Conservation (phyloP, 2,329 filamentous ascomycete species). For the Trichoderma sp. region DNA sequence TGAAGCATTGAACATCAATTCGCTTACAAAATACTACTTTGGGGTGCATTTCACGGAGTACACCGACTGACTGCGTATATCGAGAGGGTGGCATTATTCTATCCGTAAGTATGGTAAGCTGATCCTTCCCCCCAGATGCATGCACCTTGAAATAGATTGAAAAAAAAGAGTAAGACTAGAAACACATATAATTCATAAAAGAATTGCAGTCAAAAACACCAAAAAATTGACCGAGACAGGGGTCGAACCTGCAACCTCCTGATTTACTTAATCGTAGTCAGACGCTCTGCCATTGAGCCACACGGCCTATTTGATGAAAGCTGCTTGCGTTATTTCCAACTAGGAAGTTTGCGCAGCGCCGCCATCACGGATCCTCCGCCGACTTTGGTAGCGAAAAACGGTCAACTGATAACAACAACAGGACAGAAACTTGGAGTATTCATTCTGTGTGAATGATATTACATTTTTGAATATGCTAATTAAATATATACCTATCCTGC, state of each 20-base stretch:
- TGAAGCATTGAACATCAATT: neutral
- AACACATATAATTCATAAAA: neutral
- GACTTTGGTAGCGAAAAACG: neutral
- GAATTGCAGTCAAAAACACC: neutral
- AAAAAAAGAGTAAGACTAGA: too few species aligned
- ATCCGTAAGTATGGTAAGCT: neutral
- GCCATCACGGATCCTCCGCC: neutral
- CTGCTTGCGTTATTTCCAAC: neutral
- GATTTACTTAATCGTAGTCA: constrained; percentile 20
- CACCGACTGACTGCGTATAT: neutral
- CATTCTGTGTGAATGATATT: neutral
- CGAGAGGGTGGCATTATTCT: neutral
- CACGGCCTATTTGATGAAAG: constrained; percentile 12
- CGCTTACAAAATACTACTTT: neutral
- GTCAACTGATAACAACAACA: neutral
- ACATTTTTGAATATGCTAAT: neutral
- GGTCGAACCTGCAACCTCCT: constrained; percentile 21
- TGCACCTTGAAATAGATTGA: neutral
- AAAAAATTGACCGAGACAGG: constrained; percentile 20
- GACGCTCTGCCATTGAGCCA: constrained; percentile 21
- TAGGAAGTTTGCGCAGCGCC: neutral
- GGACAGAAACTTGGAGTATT: neutral
- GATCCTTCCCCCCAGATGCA: neutral
- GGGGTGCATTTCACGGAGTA: neutral
- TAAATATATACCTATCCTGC: neutral